Conservation (phyloP, 345 rosid species). For the Passiflora organensis region DNA sequence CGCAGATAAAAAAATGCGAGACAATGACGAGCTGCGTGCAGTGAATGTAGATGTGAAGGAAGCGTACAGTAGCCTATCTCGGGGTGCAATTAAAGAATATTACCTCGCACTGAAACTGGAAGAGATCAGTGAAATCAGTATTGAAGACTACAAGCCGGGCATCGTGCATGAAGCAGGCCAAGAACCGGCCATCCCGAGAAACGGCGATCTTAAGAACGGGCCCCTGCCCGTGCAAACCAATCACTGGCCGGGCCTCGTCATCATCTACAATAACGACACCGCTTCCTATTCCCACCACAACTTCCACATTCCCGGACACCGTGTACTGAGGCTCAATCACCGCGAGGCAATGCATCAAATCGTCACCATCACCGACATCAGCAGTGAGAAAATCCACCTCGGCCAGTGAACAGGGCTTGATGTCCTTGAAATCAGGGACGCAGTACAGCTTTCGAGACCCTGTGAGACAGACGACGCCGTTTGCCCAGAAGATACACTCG, state of each 20-base stretch:
- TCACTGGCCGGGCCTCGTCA: conserved; percentile 62
- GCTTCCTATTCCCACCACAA: conserved; percentile 54
- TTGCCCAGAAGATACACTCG: conserved; percentile 88
- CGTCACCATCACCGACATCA: conserved; percentile 38
- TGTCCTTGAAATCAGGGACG: conserved; percentile 64
- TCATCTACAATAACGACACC: conserved; percentile 68
- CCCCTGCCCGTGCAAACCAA: conserved; percentile 45
- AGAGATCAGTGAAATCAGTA: conserved; percentile 42
- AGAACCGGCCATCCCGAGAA: conserved; percentile 67
- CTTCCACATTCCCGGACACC: conserved; percentile 79
- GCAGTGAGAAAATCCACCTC: conserved; percentile 25
- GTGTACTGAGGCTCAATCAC: conserved; percentile 91
- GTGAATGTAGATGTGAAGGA: too few species aligned
- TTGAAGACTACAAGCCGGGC: conserved; percentile 70
- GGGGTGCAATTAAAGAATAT: too few species aligned
- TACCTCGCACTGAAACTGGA: conserved; percentile 77
- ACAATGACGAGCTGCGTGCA: too few species aligned
- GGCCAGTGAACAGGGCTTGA: conserved; percentile 52
- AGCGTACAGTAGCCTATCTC: too few species aligned
- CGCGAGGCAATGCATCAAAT: conserved; percentile 59
- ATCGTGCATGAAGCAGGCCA: conserved; percentile 84
- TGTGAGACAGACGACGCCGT: conserved; percentile 83
- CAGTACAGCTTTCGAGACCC: conserved; percentile 62
- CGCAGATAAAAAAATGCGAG: not conserved
- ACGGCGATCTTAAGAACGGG: conserved; percentile 76